A percentile compares a stretch with the other conserved stretches of the same genome.
Evolutionary conservation across 345 rosid species (phyloP).

Genomic region (Syzygium jambos): DNA sequence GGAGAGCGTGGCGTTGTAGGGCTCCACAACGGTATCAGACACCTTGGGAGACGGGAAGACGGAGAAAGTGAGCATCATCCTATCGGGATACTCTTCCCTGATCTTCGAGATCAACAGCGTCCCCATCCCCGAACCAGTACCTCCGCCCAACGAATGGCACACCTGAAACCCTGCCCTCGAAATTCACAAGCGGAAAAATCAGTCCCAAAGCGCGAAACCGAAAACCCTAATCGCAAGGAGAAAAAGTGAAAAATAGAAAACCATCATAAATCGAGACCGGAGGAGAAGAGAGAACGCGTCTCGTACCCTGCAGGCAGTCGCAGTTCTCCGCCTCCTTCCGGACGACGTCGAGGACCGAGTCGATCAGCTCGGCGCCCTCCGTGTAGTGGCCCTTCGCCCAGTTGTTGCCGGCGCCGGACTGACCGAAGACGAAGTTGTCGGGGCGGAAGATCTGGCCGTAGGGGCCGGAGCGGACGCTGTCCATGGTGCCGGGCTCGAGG

Average conservation of each 20-base stretch:
- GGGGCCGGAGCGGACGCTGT: constrained; percentile 44
- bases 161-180: constrained; percentile 26
- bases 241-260: neutral
- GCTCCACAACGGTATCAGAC: constrained; percentile 38
- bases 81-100: constrained; percentile 34
- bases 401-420: constrained; percentile 53
- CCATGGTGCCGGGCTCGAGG: constrained; percentile 60
- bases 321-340: constrained; percentile 63
- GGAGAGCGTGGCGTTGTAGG: constrained; percentile 30
- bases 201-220: neutral
- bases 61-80: constrained; percentile 37
- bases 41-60: constrained; percentile 35
- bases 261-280: neutral
- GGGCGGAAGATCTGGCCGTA: constrained; percentile 60
- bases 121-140: constrained; percentile 39
- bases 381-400: constrained; percentile 68
- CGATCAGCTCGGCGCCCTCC: constrained; percentile 55
- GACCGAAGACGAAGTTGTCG: constrained; percentile 51
- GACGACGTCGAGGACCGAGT: constrained; percentile 53
- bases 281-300: neutral
- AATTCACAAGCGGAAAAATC: neutral
- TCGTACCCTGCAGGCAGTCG: constrained; percentile 52
- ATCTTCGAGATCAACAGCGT: constrained; percentile 32
- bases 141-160: constrained; percentile 33
- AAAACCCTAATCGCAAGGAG: neutral